These are phyloP conservation scores for Infundibulicybe gibba DNA, from an alignment of 768 basidiomycete genomes.

Conservation along the genomic window DNA sequence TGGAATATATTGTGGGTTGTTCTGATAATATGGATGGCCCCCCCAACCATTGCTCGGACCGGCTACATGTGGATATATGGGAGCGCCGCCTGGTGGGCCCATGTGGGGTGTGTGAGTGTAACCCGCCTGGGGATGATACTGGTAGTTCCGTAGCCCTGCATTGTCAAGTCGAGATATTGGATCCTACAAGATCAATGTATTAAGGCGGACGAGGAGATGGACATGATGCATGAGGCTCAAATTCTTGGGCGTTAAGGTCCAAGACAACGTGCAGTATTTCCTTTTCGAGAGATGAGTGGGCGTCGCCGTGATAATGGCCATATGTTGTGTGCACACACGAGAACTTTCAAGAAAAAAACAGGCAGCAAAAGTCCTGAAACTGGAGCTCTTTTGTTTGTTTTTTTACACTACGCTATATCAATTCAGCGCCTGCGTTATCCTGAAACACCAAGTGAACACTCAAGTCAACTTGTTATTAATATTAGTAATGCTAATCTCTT, in stretches of 20 bases:
- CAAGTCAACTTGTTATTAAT: too few relatives aligned
- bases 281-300: slow-evolving; percentile 20
- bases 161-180: slow-evolving; percentile 24
- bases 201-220: slow-evolving; percentile 4
- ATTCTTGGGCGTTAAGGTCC: not conserved
- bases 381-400: too few relatives aligned
- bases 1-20: slow-evolving; percentile 27
- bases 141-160: slow-evolving; percentile 35
- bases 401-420: too few relatives aligned
- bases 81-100: slow-evolving; percentile 5
- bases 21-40: too few relatives aligned
- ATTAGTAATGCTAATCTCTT: too few relatives aligned
- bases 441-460: too few relatives aligned
- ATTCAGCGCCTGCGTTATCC: too few relatives aligned
- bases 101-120: slow-evolving; percentile 37
- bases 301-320: too few relatives aligned
- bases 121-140: slow-evolving; percentile 41
- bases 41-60: slow-evolving; percentile 30
- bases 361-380: too few relatives aligned
- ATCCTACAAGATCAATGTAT: slow-evolving; percentile 6
- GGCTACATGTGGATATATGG: slow-evolving; percentile 4
- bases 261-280: slow-evolving; percentile 29
- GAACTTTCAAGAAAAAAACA: too few relatives aligned
- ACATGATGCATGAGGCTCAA: slow-evolving; percentile 4
- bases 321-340: too few relatives aligned